Evolutionary conservation across 2,329 filamentous ascomycete species (phyloP).

Genomic region (Sphaerostilbella broomeana): DNA sequence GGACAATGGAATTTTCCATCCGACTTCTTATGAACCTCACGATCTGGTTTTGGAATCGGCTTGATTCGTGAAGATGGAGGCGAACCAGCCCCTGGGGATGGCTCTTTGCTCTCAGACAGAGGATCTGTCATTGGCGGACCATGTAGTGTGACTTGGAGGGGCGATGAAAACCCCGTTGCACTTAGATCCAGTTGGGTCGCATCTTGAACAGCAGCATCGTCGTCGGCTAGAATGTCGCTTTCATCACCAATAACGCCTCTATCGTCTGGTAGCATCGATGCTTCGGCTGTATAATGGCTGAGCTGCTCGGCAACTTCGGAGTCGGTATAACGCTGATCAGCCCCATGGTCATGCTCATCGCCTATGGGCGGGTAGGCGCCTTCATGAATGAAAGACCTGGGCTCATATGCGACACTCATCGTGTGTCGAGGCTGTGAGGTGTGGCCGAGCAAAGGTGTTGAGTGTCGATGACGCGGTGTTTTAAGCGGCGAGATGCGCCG

Average conservation of each 20-base stretch:
- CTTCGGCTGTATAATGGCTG: slow-evolving; percentile 37
- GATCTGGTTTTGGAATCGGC: slow-evolving; percentile 52
- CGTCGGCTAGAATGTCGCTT: slow-evolving; percentile 31
- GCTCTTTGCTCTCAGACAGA: slow-evolving; percentile 29
- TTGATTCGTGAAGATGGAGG: slow-evolving; percentile 38
- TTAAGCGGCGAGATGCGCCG: slow-evolving; percentile 8
- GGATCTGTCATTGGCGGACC: slow-evolving; percentile 27
- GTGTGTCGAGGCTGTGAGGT: slow-evolving; percentile 18
- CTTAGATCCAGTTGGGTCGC: slow-evolving; percentile 34
- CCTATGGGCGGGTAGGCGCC: slow-evolving; percentile 42
- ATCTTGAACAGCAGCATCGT: slow-evolving; percentile 33
- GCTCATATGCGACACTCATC: slow-evolving; percentile 49
- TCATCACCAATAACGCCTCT: slow-evolving; percentile 31
- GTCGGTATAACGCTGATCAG: slow-evolving; percentile 37
- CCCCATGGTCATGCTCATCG: slow-evolving; percentile 36
- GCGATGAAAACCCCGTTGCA: slow-evolving; percentile 27
- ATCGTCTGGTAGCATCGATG: slow-evolving; percentile 32
- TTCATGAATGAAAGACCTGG: slow-evolving; percentile 42
- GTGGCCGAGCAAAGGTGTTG: slow-evolving; percentile 2
- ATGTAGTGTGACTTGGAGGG: slow-evolving; percentile 26
- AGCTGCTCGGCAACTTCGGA: slow-evolving; percentile 38
- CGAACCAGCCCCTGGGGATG: slow-evolving; percentile 27
- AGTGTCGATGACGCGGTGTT: slow-evolving; percentile 10
- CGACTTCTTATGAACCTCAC: slow-evolving; percentile 53
- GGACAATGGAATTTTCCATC: slow-evolving; percentile 75